phyloP scores from a whole-genome alignment of 176 grass and related monocot genomes.

The Coix lacrymajobi region DNA sequence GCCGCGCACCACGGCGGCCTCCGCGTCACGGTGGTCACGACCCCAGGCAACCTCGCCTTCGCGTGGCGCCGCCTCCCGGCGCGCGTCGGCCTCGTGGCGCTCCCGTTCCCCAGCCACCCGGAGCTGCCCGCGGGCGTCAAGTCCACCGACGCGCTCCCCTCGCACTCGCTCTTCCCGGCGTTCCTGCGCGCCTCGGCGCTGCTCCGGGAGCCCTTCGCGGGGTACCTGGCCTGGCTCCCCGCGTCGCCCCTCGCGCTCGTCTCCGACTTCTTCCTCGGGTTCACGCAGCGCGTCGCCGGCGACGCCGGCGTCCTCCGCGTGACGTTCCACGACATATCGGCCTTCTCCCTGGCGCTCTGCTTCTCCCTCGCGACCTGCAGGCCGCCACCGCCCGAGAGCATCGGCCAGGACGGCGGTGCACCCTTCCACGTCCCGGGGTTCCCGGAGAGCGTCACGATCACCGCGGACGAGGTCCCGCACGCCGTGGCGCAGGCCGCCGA shows the following conservation, averaged over 20 bases:
- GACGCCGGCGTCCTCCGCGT: conserved; percentile 31
- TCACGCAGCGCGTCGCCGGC: conserved; percentile 12
- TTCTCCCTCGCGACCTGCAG: conserved; percentile 21
- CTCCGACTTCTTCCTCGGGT: conserved; percentile 77
- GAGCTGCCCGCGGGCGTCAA: conserved; percentile 30
- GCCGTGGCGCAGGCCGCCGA: conserved; percentile 15
- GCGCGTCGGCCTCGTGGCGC: conserved; percentile 20
- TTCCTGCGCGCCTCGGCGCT: conserved; percentile 54
- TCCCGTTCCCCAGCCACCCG: conserved; percentile 44
- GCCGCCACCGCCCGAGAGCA: not conserved
- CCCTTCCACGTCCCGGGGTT: conserved; percentile 31
- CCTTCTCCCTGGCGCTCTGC: conserved; percentile 51
- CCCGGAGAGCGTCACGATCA: conserved; percentile 37
- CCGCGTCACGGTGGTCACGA: conserved; percentile 45
- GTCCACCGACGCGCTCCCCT: conserved; percentile 50
- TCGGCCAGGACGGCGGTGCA: not conserved
- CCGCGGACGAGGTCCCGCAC: conserved; percentile 23
- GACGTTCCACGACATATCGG: conserved; percentile 58
- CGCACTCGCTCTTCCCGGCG: conserved; percentile 35
- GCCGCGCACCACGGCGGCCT: conserved; percentile 21
- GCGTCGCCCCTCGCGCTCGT: conserved; percentile 19
- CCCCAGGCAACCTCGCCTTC: conserved; percentile 43
- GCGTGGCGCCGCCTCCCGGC: conserved; percentile 27
- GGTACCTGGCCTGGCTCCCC: conserved; percentile 31
- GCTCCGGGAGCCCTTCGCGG: conserved; percentile 40